phyloP scores from a whole-genome alignment of 106 monocot species.

The Phalaenopsis equestris region DNA sequence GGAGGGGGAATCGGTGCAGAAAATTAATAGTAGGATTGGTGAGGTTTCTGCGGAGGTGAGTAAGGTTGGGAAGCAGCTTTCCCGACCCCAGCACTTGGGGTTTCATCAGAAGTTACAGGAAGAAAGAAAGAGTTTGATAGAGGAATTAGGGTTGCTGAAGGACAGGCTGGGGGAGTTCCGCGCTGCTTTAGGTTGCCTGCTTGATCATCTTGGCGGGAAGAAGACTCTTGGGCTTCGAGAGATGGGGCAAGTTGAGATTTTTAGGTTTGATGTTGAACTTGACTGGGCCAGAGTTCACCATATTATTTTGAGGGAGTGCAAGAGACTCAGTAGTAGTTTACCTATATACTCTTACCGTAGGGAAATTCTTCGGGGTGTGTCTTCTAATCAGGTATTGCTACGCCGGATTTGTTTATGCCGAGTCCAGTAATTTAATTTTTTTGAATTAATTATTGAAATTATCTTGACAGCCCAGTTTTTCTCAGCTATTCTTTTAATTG shows the following conservation, averaged over 20 bases:
- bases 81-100: neutral
- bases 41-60: constrained; percentile 15
- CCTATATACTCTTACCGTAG: constrained; percentile 47
- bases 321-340: constrained; percentile 38
- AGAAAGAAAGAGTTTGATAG: constrained; percentile 11
- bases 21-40: constrained; percentile 13
- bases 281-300: constrained; percentile 15
- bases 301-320: constrained; percentile 33
- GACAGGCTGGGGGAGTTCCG: constrained; percentile 31
- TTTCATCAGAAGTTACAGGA: neutral
- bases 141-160: constrained; percentile 23
- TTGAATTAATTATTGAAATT: neutral
- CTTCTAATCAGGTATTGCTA: constrained; percentile 29
- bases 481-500: too few relatives aligned
- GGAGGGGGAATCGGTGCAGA: constrained; percentile 8
- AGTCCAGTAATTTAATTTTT: neutral
- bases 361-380: constrained; percentile 28
- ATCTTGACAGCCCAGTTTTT: neutral
- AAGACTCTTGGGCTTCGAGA: neutral
- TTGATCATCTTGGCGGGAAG: constrained; percentile 6
- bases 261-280: constrained; percentile 15
- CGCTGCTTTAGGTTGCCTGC: constrained; percentile 18
- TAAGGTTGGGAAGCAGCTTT: constrained; percentile 9
- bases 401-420: neutral
- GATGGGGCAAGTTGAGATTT: constrained; percentile 3